phyloP scores from a whole-genome alignment of 1,139 yeast species.

The Scheffersomyces titani region DNA sequence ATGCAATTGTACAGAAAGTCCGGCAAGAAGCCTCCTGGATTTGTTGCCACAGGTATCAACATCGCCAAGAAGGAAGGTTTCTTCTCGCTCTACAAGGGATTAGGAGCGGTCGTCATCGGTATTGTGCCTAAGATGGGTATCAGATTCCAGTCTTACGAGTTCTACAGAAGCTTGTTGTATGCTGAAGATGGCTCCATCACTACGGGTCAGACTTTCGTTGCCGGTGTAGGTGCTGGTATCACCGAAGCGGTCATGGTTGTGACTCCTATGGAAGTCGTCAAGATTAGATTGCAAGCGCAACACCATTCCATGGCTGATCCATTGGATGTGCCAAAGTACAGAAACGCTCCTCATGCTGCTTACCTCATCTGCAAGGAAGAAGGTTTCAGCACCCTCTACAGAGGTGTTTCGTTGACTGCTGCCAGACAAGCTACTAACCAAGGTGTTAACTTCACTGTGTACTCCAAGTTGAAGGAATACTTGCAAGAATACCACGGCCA shows the following conservation, averaged over 20 bases:
- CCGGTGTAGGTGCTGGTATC: conserved; percentile 97
- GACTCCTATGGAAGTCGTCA: conserved; percentile 96
- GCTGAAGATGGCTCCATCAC: conserved; percentile 69
- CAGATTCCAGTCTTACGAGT: conserved; percentile 91
- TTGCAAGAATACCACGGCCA: conserved; percentile 67
- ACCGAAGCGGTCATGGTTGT: conserved; percentile 95
- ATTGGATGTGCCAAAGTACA: conserved; percentile 76
- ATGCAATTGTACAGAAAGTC: conserved; percentile 83
- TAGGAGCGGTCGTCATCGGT: conserved; percentile 96
- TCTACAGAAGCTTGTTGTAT: conserved; percentile 70
- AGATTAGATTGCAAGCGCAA: conserved; percentile 95
- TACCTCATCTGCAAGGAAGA: conserved; percentile 85
- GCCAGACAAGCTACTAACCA: conserved; percentile 98
- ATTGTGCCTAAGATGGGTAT: conserved; percentile 98
- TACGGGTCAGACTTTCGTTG: conserved; percentile 73
- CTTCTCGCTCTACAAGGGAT: conserved; percentile 88
- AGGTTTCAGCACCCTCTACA: conserved; percentile 83
- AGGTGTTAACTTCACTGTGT: conserved; percentile 97
- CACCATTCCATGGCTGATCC: conserved; percentile 89
- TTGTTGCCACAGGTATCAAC: conserved; percentile 74
- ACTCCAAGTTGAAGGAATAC: conserved; percentile 76
- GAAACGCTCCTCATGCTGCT: conserved; percentile 91
- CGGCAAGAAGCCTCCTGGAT: conserved; percentile 77
- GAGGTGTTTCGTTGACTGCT: conserved; percentile 95
- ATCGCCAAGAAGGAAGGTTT: conserved; percentile 83